A percentile compares a stretch with the other conserved stretches of the same genome.
Evolutionary conservation across 108 stramenopile genomes (phyloP).

Genomic region (Skeletonema potamos): DNA sequence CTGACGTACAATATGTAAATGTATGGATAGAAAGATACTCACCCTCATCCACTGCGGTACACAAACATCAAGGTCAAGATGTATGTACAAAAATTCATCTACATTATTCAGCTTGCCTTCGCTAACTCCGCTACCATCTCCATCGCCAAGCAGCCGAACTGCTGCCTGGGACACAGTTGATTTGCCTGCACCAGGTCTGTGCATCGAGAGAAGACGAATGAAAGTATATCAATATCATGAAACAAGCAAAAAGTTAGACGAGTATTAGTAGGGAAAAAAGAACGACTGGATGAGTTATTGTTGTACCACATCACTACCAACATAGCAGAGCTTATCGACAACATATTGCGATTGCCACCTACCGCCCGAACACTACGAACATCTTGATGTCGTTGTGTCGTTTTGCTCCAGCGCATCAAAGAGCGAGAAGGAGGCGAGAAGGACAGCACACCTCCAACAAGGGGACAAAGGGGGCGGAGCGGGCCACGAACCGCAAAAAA

Average conservation of each 20-base stretch:
- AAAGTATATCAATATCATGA: not conserved
- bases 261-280: not conserved
- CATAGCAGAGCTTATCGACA: too few relatives aligned
- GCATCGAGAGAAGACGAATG: not conserved
- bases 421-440: too few relatives aligned
- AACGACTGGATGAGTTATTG: not conserved
- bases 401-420: too few relatives aligned
- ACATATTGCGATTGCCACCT: too few relatives aligned
- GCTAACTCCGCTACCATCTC: not conserved
- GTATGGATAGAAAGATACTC: not conserved
- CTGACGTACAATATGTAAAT: not conserved
- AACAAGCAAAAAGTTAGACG: not conserved
- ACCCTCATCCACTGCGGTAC: constrained; percentile 67
- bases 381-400: not conserved
- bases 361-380: not conserved
- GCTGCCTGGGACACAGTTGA: constrained; percentile 23
- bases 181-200: constrained; percentile 35
- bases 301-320: not conserved
- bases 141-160: not conserved
- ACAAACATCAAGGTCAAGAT: constrained; percentile 66
- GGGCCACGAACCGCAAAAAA: too few relatives aligned
- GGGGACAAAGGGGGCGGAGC: too few relatives aligned
- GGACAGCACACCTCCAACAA: too few relatives aligned
- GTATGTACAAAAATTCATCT: constrained; percentile 15
- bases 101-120: not conserved